These are phyloP conservation scores for Collybia sp. DNA, from an alignment of 768 basidiomycete genomes.

Conservation along the genomic window DNA sequence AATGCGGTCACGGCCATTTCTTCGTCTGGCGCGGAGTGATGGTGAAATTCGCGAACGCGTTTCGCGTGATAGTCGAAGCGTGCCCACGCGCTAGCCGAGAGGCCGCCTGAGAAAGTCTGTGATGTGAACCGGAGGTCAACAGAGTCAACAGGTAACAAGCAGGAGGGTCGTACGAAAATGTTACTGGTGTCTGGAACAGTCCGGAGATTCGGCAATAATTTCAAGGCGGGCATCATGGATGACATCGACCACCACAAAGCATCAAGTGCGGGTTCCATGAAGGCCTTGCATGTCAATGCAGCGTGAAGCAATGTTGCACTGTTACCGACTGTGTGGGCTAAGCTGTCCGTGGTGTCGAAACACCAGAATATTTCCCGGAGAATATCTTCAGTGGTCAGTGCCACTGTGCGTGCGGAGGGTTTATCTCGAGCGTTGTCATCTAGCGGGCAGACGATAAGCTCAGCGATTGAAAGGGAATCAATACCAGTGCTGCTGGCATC, in stretches of 20 bases:
- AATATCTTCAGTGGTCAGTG: background rate
- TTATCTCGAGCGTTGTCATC: too few species aligned
- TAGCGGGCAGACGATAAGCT: too few species aligned
- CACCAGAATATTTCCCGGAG: background rate
- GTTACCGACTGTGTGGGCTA: background rate
- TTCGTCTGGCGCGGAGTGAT: too few species aligned
- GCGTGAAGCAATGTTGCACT: background rate
- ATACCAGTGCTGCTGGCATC: too few species aligned
- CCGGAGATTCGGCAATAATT: conserved; percentile 4
- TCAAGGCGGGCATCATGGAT: conserved; percentile 3
- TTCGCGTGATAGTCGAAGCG: conserved; percentile 2
- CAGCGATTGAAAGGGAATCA: too few species aligned
- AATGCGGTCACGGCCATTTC: too few species aligned
- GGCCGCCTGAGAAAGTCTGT: background rate
- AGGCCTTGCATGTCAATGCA: conserved; percentile 2
- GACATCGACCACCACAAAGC: conserved; percentile 5
- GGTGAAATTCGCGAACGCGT: background rate
- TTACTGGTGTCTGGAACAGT: background rate
- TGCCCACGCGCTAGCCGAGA: background rate
- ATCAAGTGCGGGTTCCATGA: conserved; percentile 4
- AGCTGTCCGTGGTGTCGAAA: background rate
- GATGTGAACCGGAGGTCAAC: background rate
- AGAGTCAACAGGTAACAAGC: too few species aligned
- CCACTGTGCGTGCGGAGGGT: background rate
- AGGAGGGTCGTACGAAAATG: conserved; percentile 1